phyloP scores from a whole-genome alignment of 2,329 filamentous ascomycete species.

The Madurella mycetomatis region DNA sequence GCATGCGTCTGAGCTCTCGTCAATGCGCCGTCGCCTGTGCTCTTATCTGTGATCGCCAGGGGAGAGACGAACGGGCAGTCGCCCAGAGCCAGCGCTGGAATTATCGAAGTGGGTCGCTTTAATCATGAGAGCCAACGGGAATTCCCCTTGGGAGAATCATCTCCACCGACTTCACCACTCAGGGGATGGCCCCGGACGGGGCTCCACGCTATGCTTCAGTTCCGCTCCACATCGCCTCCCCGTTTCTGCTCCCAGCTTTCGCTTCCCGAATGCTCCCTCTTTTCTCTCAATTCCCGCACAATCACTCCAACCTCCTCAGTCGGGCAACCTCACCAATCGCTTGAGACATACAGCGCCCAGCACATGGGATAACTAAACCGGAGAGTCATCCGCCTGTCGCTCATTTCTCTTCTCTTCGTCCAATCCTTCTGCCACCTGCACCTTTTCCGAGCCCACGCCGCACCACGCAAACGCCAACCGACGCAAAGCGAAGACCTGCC shows the following conservation, averaged over 20 bases:
- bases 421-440: not conserved
- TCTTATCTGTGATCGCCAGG: slow-evolving; percentile 17
- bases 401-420: slow-evolving; percentile 6
- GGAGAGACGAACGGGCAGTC: not conserved
- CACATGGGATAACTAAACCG: not conserved
- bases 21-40: slow-evolving; percentile 13
- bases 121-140: slow-evolving; percentile 1
- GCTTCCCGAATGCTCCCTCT: not conserved
- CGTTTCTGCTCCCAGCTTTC: not conserved
- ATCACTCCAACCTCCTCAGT: not conserved
- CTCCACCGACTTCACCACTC: not conserved
- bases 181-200: not conserved
- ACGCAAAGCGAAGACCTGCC: not conserved
- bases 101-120: slow-evolving; percentile 1
- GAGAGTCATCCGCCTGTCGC: not conserved
- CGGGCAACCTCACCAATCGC: slow-evolving; percentile 8
- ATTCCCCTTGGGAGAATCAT: not conserved
- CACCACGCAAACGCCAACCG: not conserved
- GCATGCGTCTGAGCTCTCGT: not conserved
- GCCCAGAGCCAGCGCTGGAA: slow-evolving; percentile 4
- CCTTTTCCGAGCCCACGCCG: not conserved
- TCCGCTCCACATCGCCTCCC: not conserved
- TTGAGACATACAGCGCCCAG: not conserved
- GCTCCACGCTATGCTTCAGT: not conserved
- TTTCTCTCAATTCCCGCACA: not conserved